phyloP scores from a whole-genome alignment of 2,329 filamentous ascomycete species.

The Cytospora piceicola region DNA sequence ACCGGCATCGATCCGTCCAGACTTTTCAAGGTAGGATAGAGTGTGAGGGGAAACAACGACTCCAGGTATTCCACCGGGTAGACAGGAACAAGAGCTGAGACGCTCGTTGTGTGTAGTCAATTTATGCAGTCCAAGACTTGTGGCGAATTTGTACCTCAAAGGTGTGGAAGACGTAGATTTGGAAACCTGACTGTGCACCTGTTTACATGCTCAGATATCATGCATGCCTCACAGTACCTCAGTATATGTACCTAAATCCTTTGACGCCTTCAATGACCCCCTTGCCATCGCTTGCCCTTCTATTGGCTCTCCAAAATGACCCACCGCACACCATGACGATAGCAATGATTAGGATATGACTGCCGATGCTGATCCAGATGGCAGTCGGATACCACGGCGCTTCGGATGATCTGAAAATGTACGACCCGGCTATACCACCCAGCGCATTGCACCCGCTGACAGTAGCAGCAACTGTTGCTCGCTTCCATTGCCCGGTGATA shows the following conservation, averaged over 20 bases:
- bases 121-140: too few relatives aligned
- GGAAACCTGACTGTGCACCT: too few relatives aligned
- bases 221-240: background rate
- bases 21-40: too few relatives aligned
- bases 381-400: slow-evolving; percentile 29
- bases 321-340: slow-evolving; percentile 21
- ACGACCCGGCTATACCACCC: slow-evolving; percentile 30
- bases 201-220: too few relatives aligned
- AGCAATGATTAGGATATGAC: slow-evolving; percentile 27
- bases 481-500: slow-evolving; percentile 41
- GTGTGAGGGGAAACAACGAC: too few relatives aligned
- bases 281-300: slow-evolving; percentile 13
- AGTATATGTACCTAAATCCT: slow-evolving; percentile 29
- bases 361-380: slow-evolving; percentile 29
- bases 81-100: too few relatives aligned
- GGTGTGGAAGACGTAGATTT: too few relatives aligned
- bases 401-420: slow-evolving; percentile 26
- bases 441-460: slow-evolving; percentile 31
- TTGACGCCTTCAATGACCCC: slow-evolving; percentile 29
- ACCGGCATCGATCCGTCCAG: too few relatives aligned
- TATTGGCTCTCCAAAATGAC: slow-evolving; percentile 28
- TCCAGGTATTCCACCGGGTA: too few relatives aligned
- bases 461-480: slow-evolving; percentile 27
- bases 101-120: too few relatives aligned
- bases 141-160: too few relatives aligned